phyloP scores from a whole-genome alignment of 2,329 filamentous ascomycete genomes.

The Microsporum audouinii region DNA sequence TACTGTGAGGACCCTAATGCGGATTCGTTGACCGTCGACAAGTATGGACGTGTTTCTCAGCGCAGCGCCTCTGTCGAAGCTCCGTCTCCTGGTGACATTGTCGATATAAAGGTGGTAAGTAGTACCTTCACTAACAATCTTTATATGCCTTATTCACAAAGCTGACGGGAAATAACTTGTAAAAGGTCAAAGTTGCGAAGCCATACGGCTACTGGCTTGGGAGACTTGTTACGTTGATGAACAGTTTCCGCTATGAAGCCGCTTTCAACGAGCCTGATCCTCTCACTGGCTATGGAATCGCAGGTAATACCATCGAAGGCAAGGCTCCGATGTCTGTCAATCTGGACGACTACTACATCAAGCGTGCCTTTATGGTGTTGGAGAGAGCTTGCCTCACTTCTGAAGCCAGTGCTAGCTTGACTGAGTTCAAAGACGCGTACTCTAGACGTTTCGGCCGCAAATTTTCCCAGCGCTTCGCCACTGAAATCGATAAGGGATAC shows the following conservation, averaged over 20 bases:
- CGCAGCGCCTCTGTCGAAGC: not conserved
- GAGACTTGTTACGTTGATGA: conserved; percentile 22
- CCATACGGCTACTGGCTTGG: conserved; percentile 24
- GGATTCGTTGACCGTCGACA: not conserved
- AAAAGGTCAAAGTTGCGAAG: conserved; percentile 19
- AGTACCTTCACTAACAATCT: not conserved
- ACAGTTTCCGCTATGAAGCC: conserved; percentile 25
- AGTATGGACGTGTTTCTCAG: not conserved
- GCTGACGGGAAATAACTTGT: not conserved
- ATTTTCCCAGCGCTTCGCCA: conserved; percentile 15
- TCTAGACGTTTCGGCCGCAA: conserved; percentile 16
- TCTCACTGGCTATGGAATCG: conserved; percentile 17
- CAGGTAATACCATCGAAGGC: conserved; percentile 2
- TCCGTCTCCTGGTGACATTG: not conserved
- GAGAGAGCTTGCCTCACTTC: conserved; percentile 25
- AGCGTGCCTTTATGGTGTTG: conserved; percentile 26
- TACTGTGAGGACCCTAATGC: not conserved
- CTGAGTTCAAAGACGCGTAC: conserved; percentile 22
- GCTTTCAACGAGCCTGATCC: conserved; percentile 23
- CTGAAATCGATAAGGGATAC: not conserved
- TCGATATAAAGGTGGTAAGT: not conserved
- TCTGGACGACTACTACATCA: conserved; percentile 21
- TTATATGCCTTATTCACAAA: not conserved
- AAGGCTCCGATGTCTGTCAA: conserved; percentile 10
- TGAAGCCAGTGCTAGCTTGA: conserved; percentile 26